These are phyloP conservation scores for Plasmodium fragile DNA, from an alignment of 169 alveolate genomes.

Conservation along the genomic window DNA sequence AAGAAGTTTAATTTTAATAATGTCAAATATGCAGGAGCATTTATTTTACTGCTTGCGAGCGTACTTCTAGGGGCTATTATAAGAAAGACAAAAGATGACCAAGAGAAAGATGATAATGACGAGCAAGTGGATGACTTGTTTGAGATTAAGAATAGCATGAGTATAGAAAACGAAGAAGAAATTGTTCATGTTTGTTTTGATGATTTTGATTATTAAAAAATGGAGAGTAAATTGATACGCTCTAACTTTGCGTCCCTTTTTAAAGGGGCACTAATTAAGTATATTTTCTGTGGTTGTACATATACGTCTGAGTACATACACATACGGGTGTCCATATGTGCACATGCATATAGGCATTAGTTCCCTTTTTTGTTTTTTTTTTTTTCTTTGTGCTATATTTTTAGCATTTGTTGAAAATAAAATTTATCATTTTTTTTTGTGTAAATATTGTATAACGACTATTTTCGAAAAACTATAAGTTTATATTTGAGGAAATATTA, in stretches of 20 bases:
- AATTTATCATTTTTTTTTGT: background rate
- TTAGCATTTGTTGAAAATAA: background rate
- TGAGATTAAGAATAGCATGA: background rate
- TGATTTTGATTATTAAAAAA: background rate
- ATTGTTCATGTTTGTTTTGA: conserved; percentile 4
- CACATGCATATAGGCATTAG: background rate
- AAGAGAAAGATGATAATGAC: background rate
- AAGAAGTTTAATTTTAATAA: background rate
- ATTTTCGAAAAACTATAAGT: background rate
- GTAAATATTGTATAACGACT: background rate
- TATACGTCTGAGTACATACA: background rate
- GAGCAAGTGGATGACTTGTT: background rate
- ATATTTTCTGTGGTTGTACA: background rate
- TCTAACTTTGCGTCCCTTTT: background rate
- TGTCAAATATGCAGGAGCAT: background rate
- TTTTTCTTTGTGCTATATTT: background rate
- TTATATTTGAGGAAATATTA: background rate
- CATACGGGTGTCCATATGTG: background rate
- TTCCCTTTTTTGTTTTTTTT: background rate
- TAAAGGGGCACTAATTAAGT: background rate
- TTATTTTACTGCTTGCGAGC: background rate
- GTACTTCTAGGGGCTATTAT: background rate
- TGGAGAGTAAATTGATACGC: background rate
- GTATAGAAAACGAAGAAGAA: background rate
- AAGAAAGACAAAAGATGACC: background rate